Evolutionary conservation across 2,329 filamentous ascomycete genomes (phyloP), one percentile per base, ranked within the genome.

Genomic region (Fusarium coicis): DNA sequence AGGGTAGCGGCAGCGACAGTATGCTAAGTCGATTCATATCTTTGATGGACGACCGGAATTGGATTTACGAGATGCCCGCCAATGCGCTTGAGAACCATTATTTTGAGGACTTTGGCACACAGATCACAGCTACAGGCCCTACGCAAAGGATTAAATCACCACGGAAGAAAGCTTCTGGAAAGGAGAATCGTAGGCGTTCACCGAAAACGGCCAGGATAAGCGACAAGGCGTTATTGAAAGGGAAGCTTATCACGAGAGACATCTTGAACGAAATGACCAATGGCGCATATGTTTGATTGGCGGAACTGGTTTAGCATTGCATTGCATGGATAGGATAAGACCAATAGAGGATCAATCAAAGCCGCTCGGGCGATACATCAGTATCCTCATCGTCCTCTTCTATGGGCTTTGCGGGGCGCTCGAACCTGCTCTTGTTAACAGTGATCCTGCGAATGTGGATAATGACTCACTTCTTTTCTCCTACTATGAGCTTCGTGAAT

Each of bases 11-110:
- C n/a, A 84, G 85, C 32, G 91, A 93, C 74, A 93, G 95, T 75
- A 91, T 98, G 83, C 86, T 99, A 19, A 89, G 88, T 39, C 88
- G 88, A 28, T 94, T 98, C 78, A 88, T 98, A 12, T 83, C 84
- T 6, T 83, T 98, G 44, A 96, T 98, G 85, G 92, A 95, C 73
- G 84, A 87, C 63, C 90, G 89, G 58, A 85, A 88, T n/a, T 98
- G 96, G 95, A 86, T 95, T 21, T 91, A 94, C 74, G 89, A 97
- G 74, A 80, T 98, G 56, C 90, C 89, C 0, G 79, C 80, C 4
- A 86, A 89, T 16, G 93, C 92, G 49, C 80, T 93, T 12, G 89
- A 91, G 15, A 87, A 84, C 36, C 94, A 97, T 82, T 80, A 84
- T 44, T 95, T 94, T 72, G 91, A 91, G 52, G 88, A 91, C 26